A percentile compares a stretch with the other conserved stretches of the same genome.
Evolutionary conservation across 2,329 filamentous ascomycete genomes (phyloP).

Genomic region (Ophiosphaerella korrae): DNA sequence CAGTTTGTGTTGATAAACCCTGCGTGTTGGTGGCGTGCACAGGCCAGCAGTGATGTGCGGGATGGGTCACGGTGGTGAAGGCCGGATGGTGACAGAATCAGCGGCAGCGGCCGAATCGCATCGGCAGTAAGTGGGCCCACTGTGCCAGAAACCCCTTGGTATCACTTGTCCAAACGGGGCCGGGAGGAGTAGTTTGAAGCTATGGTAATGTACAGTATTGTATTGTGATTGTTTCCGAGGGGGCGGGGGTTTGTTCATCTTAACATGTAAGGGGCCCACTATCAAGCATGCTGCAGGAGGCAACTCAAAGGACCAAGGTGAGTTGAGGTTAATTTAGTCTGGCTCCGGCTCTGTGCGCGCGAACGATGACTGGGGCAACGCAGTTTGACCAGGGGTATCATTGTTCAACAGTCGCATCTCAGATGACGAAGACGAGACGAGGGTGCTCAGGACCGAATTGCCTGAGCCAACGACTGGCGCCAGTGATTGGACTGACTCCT

Average conservation of each 20-base stretch:
- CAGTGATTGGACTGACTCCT: slow-evolving; percentile 15
- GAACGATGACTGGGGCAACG: slow-evolving; percentile 36
- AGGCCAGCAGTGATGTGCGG: slow-evolving; percentile 47
- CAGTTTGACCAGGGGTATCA: slow-evolving; percentile 28
- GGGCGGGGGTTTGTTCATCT: slow-evolving; percentile 5
- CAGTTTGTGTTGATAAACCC: slow-evolving; percentile 10
- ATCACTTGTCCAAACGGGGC: background rate
- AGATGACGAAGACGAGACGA: slow-evolving; percentile 29
- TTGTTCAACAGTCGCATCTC: slow-evolving; percentile 23
- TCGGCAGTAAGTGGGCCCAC: slow-evolving; percentile 23
- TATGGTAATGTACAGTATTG: slow-evolving; percentile 5
- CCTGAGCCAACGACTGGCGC: slow-evolving; percentile 27
- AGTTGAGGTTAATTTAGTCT: slow-evolving; percentile 29
- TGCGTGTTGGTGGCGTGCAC: slow-evolving; percentile 38
- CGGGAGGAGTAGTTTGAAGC: background rate
- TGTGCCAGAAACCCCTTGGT: slow-evolving; percentile 12
- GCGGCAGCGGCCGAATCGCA: slow-evolving; percentile 37
- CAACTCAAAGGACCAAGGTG: slow-evolving; percentile 11
- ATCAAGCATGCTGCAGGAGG: slow-evolving; percentile 23
- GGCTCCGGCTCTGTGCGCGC: slow-evolving; percentile 34
- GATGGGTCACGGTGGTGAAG: slow-evolving; percentile 38
- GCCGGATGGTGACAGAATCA: slow-evolving; percentile 19
- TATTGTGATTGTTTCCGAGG: slow-evolving; percentile 10
- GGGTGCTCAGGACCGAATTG: slow-evolving; percentile 28
- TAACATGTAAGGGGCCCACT: slow-evolving; percentile 22